Base-by-base conservation (phyloP, 805 yeast species). In the Metschnikowia corniflorae region DNA sequence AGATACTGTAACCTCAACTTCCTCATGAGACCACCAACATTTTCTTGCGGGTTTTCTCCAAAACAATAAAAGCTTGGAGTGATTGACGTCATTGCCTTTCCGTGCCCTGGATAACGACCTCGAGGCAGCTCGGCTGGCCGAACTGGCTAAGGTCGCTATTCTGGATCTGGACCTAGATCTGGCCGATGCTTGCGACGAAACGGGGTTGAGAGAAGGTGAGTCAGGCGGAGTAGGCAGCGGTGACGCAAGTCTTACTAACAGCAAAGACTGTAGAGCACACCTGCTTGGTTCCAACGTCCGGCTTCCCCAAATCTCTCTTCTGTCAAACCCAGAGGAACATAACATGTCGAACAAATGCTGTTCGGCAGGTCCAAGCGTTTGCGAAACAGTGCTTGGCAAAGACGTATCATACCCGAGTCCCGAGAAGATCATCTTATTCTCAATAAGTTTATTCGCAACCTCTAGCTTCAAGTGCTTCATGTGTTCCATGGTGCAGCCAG, bases 1-100 rank as follows among this genome's bases (percentile, higher is more conserved):
- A 48, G 55, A 43, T 4, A 74, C 46, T 23, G 61, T 61, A 16
- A 77, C 57, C 6, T 77, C 79, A 15, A 77, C 60, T 19, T 61
- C 67, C 29, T 78, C 76, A 55, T 79, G 77, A 6, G 86, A 73
- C 98, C 98, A 93, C 98, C 98, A 93, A 65, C 98, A 93, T 57
- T 93, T 93, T 55, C 97, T 75, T 2, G 98, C 98, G 1, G 98
- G 98, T 57, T 93, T 93, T 45, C 95, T 75, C 97, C 98, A 93
- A 56, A 93, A 93, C 35, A 93, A 65, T 24, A 93, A 68, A 34
- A 93, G 71, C 59, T 93, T 93, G 4, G 68, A 63, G 30, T 64
- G 68, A 47, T 58, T 65, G 16, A 49, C 60, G 55, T 70, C 77
- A 46, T 42, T 62, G 55, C 40, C 60, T 51, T 47, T 63, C 47